These are phyloP conservation scores for Colletotrichum karsti DNA, from an alignment of 2,329 filamentous ascomycete genomes.

Conservation along the genomic window DNA sequence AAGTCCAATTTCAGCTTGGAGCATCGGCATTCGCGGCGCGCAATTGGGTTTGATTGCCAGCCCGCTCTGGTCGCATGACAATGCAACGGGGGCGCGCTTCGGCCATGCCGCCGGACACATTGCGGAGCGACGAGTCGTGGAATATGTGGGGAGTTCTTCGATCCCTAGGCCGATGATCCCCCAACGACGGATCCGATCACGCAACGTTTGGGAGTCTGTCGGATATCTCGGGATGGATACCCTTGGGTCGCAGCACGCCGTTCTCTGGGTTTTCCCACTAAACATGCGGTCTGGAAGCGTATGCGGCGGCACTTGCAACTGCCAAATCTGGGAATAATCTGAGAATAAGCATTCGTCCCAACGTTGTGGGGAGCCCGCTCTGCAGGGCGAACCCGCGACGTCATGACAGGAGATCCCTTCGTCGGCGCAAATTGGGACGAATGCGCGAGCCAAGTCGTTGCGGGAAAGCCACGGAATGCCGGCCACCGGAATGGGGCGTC, in stretches of 20 bases:
- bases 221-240: conserved; percentile 10
- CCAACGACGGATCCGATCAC: conserved; percentile 7
- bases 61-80: neutral
- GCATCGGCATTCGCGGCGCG: neutral
- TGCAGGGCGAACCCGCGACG: neutral
- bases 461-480: neutral
- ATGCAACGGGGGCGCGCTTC: neutral
- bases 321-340: neutral
- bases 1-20: neutral
- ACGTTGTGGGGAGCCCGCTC: neutral
- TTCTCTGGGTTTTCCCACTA: neutral
- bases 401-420: conserved; percentile 4
- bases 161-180: neutral
- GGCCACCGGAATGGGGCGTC: neutral
- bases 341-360: neutral
- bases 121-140: conserved; percentile 1
- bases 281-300: neutral
- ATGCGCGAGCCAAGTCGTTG: neutral
- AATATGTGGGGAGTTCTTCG: neutral
- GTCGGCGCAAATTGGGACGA: conserved; percentile 1
- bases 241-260: neutral
- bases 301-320: neutral
- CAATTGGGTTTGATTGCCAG: conserved; percentile 6
- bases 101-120: conserved; percentile 6
- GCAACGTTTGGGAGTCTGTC: conserved; percentile 3